Percentiles rank a stretch among this genome's conserved stretches.
These are phyloP conservation scores for Candida anglica DNA, from an alignment of 805 yeast species.

Conservation along the genomic window DNA sequence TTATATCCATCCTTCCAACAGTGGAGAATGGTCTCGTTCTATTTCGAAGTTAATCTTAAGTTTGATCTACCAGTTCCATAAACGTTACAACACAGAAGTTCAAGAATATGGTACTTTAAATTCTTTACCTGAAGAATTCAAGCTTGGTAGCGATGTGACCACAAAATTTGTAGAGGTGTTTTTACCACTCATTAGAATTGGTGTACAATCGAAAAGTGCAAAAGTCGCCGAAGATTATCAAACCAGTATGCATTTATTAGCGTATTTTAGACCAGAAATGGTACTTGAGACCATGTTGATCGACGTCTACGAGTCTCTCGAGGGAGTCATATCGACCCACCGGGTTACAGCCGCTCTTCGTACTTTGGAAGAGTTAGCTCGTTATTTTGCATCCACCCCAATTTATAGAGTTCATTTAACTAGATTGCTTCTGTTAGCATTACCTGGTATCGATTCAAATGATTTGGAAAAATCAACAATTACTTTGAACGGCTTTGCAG, in stretches of 20 bases:
- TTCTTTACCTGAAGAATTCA: conserved; percentile 24
- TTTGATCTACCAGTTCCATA: conserved; percentile 56
- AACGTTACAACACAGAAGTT: conserved; percentile 49
- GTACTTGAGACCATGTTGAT: conserved; percentile 53
- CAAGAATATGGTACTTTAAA: conserved; percentile 24
- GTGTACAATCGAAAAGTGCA: conserved; percentile 73
- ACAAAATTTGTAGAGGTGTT: conserved; percentile 48
- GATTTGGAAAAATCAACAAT: conserved; percentile 72
- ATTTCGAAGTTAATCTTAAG: conserved; percentile 64
- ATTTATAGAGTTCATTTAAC: conserved; percentile 75
- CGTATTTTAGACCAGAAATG: conserved; percentile 54
- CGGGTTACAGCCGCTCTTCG: conserved; percentile 71
- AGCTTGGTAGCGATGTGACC: conserved; percentile 30
- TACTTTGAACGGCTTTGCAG: conserved; percentile 64
- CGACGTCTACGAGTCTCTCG: conserved; percentile 76
- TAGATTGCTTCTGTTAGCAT: conserved; percentile 60
- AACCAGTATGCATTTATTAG: conserved; percentile 56
- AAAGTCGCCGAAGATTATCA: conserved; percentile 55
- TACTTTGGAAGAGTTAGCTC: conserved; percentile 58
- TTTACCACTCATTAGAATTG: conserved; percentile 54
- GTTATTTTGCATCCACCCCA: conserved; percentile 62
- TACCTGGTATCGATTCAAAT: conserved; percentile 86
- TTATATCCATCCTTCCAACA: conserved; percentile 86
- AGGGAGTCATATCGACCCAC: conserved; percentile 71
- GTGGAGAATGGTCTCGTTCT: conserved; percentile 81